These are phyloP conservation scores for Mortierella sp. DNA, from an alignment of 371 early-diverging fungal species.

Conservation along the genomic window DNA sequence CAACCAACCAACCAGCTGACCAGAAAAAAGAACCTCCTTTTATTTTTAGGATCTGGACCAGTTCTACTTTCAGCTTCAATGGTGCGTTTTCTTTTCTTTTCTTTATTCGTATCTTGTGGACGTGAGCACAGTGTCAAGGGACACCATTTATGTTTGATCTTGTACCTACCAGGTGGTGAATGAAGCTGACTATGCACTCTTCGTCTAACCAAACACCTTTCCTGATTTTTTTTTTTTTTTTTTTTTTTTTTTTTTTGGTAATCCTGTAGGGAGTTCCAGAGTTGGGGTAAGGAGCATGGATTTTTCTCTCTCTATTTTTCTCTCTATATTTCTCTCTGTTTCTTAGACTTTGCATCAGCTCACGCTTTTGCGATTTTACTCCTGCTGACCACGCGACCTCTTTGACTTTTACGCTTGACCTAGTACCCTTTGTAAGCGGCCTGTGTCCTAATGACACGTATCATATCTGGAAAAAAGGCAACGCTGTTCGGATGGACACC, in stretches of 20 bases:
- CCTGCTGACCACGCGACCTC: neutral
- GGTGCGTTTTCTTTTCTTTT: no score
- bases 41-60: slow-evolving; percentile 43
- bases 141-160: neutral
- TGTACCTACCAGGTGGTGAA: neutral
- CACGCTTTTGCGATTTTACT: neutral
- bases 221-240: neutral
- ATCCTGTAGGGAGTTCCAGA: slow-evolving; percentile 46
- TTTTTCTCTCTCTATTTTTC: neutral
- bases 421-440: slow-evolving; percentile 51
- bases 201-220: slow-evolving; percentile 1
- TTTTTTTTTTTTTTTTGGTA: neutral
- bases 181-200: neutral
- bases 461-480: slow-evolving; percentile 54
- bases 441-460: slow-evolving; percentile 53
- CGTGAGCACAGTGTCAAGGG: no score
- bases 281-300: slow-evolving; percentile 40
- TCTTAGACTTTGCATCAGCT: neutral
- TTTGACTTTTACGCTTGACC: neutral
- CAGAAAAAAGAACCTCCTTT: no score
- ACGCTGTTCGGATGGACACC: slow-evolving; percentile 51
- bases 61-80: slow-evolving; percentile 52
- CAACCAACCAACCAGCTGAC: no score
- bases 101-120: no score
- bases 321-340: neutral